Percentiles rank a stretch among this genome's conserved stretches.
Conservation (phyloP, 345 rosid species). For the Lepidium sativum region DNA sequence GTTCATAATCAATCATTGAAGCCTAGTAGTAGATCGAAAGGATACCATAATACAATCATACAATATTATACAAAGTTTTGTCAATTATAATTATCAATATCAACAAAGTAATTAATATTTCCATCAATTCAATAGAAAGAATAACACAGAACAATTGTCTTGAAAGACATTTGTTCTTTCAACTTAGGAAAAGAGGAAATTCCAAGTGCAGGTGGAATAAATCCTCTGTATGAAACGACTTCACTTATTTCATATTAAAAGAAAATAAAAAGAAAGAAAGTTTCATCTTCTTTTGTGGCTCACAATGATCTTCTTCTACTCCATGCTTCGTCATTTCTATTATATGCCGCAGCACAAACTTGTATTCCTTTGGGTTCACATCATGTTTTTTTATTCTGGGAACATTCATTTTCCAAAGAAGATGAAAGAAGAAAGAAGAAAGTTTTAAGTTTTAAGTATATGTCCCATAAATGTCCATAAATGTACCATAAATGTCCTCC, state of each 20-base stretch:
- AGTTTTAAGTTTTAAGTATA: no score
- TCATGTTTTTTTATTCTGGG: constrained; percentile 4
- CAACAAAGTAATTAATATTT: no score
- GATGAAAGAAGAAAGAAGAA: neutral
- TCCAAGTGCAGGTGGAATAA: constrained; percentile 24
- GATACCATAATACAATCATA: neutral
- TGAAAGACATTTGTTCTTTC: constrained; percentile 21
- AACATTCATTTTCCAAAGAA: constrained; percentile 5
- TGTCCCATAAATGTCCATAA: no score
- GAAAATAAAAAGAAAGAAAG: no score
- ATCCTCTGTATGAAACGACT: constrained; percentile 25
- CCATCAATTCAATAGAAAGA: no score
- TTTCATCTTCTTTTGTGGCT: constrained; percentile 7
- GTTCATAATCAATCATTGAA: neutral
- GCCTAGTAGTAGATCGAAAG: neutral
- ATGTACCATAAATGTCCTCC: no score
- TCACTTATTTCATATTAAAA: neutral
- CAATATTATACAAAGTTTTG: neutral
- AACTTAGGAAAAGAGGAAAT: neutral
- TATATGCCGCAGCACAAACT: constrained; percentile 11
- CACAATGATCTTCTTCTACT: neutral
- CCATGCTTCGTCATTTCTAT: constrained; percentile 9
- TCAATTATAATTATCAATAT: neutral
- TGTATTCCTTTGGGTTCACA: constrained; percentile 1
- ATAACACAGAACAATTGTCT: no score